phyloP scores from a whole-genome alignment of 2,329 filamentous ascomycete genomes.

The Fonsecaea pedrosoi region DNA sequence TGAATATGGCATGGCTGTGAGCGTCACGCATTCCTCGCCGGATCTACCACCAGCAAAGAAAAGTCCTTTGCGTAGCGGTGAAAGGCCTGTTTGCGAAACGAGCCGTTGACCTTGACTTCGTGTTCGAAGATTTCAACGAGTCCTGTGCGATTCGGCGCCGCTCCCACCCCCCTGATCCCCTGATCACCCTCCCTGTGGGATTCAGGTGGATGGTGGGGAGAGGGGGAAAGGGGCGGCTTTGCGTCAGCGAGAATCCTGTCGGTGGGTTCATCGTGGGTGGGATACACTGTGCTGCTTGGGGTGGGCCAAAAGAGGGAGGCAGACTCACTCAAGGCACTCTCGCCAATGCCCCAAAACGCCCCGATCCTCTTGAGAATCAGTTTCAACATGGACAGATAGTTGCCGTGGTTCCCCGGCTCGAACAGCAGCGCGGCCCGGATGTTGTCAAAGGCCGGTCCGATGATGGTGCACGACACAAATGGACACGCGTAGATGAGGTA shows the following conservation, averaged over 20 bases:
- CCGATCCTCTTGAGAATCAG: slow-evolving; percentile 14
- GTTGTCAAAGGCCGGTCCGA: slow-evolving; percentile 17
- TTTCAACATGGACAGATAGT: slow-evolving; percentile 8
- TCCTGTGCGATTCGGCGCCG: background rate
- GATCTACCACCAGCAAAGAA: slow-evolving; percentile 9
- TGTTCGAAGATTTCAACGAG: slow-evolving; percentile 12
- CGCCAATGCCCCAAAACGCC: slow-evolving; percentile 8
- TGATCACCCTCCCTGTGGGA: background rate
- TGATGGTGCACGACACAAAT: slow-evolving; percentile 16
- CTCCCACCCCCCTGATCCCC: no score
- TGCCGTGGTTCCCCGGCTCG: background rate
- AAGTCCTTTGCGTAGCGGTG: slow-evolving; percentile 6
- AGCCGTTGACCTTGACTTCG: slow-evolving; percentile 10
- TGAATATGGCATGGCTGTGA: no score
- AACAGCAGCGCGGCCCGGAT: slow-evolving; percentile 9
- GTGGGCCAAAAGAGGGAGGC: background rate
- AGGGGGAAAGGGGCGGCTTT: no score
- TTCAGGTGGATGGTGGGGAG: background rate
- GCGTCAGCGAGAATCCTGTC: no score
- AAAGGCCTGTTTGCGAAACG: slow-evolving; percentile 12
- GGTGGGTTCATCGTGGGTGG: no score
- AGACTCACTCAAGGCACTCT: slow-evolving; percentile 10
- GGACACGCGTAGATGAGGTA: slow-evolving; percentile 18
- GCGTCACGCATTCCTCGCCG: slow-evolving; percentile 4
- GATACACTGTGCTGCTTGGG: no score